Conservation (phyloP, 805 yeast species). For the Ogataea pini region DNA sequence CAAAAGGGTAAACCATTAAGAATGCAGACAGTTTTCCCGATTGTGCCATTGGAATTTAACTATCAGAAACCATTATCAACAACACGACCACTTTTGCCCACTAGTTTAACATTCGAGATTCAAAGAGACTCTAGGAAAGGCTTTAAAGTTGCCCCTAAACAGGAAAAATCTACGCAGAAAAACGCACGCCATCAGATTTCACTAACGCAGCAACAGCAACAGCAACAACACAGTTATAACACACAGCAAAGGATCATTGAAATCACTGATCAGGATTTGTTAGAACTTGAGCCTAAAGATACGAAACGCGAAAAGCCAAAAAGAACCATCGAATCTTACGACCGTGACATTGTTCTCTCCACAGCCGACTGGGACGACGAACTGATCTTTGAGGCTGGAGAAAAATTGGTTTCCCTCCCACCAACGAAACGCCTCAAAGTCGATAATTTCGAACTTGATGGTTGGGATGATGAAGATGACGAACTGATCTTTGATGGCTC, state of each 20-base stretch:
- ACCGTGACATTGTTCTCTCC: conserved; percentile 61
- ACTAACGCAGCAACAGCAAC: conserved; percentile 10
- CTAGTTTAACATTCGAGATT: conserved; percentile 58
- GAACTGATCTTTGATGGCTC: conserved; percentile 75
- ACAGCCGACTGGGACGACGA: conserved; percentile 81
- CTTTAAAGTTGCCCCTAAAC: conserved; percentile 41
- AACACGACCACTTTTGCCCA: conserved; percentile 54
- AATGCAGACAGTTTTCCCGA: conserved; percentile 67
- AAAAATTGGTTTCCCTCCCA: conserved; percentile 15
- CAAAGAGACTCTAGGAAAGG: conserved; percentile 59
- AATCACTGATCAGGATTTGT: conserved; percentile 33
- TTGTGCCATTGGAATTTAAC: conserved; percentile 50
- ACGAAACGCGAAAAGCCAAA: conserved; percentile 20
- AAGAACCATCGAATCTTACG: conserved; percentile 39
- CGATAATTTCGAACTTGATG: conserved; percentile 42
- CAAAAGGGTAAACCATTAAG: conserved; percentile 54
- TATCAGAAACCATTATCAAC: conserved; percentile 51
- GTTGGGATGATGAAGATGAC: conserved; percentile 56
- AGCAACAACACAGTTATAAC: conserved; percentile 9
- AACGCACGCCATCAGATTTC: conserved; percentile 6
- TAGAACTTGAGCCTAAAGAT: conserved; percentile 18
- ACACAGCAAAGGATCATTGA: conserved; percentile 27
- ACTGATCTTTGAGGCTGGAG: conserved; percentile 53
- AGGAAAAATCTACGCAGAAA: conserved; percentile 13
- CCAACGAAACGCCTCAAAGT: conserved; percentile 30